Percentiles rank a stretch among this genome's conserved stretches.
Evolutionary conservation across 441 rosid species (phyloP).

Genomic region (Kokia cookei): DNA sequence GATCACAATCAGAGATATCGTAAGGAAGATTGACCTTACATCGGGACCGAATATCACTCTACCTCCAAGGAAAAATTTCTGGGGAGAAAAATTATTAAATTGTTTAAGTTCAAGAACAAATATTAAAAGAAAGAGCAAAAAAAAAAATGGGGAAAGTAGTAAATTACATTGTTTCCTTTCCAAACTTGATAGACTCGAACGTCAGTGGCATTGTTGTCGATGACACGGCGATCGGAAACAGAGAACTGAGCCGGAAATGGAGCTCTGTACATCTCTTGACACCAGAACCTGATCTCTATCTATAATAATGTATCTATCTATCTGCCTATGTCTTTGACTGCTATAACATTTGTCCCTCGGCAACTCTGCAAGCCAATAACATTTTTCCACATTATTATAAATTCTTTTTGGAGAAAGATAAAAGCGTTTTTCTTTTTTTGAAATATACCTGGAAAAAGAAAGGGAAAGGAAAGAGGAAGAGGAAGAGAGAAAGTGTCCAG

Average conservation of each 20-base stretch:
- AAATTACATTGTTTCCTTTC: conserved; percentile 54
- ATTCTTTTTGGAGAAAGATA: too few species aligned
- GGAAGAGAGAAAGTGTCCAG: background rate
- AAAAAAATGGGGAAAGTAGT: background rate
- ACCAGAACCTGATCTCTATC: conserved; percentile 1
- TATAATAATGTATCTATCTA: background rate
- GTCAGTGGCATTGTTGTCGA: conserved; percentile 16
- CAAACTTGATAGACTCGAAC: conserved; percentile 53
- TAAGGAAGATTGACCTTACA: conserved; percentile 13
- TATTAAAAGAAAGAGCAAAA: conserved; percentile 8
- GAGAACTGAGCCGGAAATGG: conserved; percentile 33
- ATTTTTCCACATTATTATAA: background rate
- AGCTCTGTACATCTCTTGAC: conserved; percentile 20
- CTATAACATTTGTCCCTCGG: background rate
- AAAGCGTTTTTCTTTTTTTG: background rate
- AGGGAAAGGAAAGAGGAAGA: background rate
- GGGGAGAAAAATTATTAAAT: background rate
- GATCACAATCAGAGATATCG: conserved; percentile 14
- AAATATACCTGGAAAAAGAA: background rate
- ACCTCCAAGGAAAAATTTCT: conserved; percentile 13
- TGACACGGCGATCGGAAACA: conserved; percentile 32
- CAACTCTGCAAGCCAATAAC: background rate
- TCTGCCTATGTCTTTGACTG: background rate
- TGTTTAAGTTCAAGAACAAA: background rate
- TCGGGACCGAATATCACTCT: conserved; percentile 18